Evolutionary conservation across 1,284 basidiomycete species (phyloP).

Genomic region (Volvariella volvacea): DNA sequence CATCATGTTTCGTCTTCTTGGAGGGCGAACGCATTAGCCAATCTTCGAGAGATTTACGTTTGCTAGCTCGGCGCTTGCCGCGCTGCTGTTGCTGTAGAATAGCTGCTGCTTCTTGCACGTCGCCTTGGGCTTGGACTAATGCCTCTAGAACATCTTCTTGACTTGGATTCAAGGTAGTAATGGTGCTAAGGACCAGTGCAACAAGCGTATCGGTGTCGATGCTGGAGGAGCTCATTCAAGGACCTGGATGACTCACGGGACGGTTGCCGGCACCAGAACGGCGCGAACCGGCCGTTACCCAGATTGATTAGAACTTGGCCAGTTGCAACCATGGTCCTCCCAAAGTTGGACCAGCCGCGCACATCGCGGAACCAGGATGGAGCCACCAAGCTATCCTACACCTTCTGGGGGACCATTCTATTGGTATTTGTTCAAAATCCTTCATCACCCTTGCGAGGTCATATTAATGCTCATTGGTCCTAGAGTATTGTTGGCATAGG

Average conservation of each 20-base stretch:
- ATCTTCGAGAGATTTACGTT: constrained; percentile 33
- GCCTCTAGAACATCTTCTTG: constrained; percentile 47
- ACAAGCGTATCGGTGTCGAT: constrained; percentile 64
- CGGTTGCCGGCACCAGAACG: too few species aligned
- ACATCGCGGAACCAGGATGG: not conserved
- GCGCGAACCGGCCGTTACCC: too few species aligned
- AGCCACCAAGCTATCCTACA: not conserved
- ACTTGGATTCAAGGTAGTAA: constrained; percentile 31
- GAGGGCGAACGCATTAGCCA: constrained; percentile 44
- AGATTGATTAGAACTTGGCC: too few species aligned
- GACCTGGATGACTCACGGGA: constrained; percentile 12
- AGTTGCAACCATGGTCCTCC: too few species aligned
- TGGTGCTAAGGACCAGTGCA: constrained; percentile 56
- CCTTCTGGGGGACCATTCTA: too few species aligned
- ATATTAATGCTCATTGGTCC: too few species aligned
- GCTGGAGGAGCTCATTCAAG: constrained; percentile 6
- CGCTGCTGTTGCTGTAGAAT: constrained; percentile 22
- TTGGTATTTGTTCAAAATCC: too few species aligned
- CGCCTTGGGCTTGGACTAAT: constrained; percentile 51
- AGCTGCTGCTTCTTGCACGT: constrained; percentile 52
- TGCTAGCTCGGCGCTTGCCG: constrained; percentile 13
- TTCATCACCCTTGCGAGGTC: too few species aligned
- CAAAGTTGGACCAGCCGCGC: too few species aligned
- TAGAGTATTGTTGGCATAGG: too few species aligned
- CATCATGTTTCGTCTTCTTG: constrained; percentile 16